phyloP scores from a whole-genome alignment of 2,329 filamentous ascomycete species.

The Tolypocladium album region DNA sequence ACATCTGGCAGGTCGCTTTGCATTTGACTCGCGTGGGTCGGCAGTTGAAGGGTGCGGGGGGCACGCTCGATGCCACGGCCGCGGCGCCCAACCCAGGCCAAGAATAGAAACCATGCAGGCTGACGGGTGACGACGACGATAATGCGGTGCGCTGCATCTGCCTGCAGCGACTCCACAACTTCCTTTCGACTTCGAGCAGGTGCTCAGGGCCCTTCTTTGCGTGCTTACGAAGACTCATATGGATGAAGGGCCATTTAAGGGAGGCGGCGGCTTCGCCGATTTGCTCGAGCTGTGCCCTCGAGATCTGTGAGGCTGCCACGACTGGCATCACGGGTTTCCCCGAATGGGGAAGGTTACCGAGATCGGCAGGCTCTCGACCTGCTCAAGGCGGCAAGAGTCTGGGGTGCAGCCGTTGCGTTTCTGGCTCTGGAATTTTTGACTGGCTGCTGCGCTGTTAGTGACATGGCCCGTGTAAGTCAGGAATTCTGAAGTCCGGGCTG shows the following conservation, averaged over 20 bases:
- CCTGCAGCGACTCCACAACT: not conserved
- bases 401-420: not conserved
- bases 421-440: not conserved
- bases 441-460: not conserved
- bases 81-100: not conserved
- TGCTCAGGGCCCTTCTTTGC: not conserved
- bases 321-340: not conserved
- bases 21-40: not conserved
- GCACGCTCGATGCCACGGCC: not conserved
- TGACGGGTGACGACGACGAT: not conserved
- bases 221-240: not conserved
- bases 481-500: not conserved
- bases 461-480: not conserved
- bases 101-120: not conserved
- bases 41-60: not conserved
- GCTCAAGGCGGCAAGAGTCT: not conserved
- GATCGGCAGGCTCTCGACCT: not conserved
- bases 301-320: not conserved
- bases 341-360: conserved; percentile 1
- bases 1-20: not conserved
- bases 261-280: not conserved
- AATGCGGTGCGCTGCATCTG: not conserved
- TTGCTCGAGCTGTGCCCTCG: not conserved
- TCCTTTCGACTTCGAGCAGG: not conserved
- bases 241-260: not conserved